Conservation (phyloP, 2,329 filamentous ascomycete genomes). For the Colletotrichum sp. region DNA sequence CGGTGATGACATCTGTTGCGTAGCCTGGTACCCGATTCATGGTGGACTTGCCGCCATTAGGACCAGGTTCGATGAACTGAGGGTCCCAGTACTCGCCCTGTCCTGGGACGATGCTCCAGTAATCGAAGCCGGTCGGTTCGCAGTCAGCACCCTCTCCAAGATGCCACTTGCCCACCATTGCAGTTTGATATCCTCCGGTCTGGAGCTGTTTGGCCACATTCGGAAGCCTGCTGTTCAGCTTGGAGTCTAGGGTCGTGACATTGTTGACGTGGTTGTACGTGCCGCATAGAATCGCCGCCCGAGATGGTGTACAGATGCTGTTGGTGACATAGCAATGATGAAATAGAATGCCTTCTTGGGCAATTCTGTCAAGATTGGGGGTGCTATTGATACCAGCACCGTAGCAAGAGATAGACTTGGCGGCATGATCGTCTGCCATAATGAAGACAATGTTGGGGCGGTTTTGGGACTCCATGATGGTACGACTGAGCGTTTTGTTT, state of each 20-base stretch:
- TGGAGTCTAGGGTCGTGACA: slow-evolving; percentile 52
- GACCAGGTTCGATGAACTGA: slow-evolving; percentile 46
- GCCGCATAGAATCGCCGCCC: slow-evolving; percentile 53
- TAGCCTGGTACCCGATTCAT: slow-evolving; percentile 43
- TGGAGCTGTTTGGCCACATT: slow-evolving; percentile 57
- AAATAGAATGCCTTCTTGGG: slow-evolving; percentile 53
- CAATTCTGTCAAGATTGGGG: slow-evolving; percentile 56
- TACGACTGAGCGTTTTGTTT: background rate
- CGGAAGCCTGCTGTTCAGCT: slow-evolving; percentile 54
- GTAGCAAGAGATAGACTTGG: slow-evolving; percentile 54
- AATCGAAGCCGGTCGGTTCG: slow-evolving; percentile 55
- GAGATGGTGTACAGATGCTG: slow-evolving; percentile 56
- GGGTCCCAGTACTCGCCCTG: slow-evolving; percentile 60
- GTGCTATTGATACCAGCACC: slow-evolving; percentile 57
- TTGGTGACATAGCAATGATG: slow-evolving; percentile 61
- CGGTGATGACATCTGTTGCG: slow-evolving; percentile 56
- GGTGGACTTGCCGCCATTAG: slow-evolving; percentile 22
- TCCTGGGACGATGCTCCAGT: slow-evolving; percentile 54
- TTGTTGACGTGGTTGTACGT: slow-evolving; percentile 59
- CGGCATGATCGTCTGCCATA: slow-evolving; percentile 59
- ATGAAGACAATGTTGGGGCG: slow-evolving; percentile 50
- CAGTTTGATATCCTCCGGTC: slow-evolving; percentile 51
- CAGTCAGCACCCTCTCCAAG: slow-evolving; percentile 51
- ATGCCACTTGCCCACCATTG: slow-evolving; percentile 61
- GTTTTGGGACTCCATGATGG: background rate